phyloP scores from a whole-genome alignment of 805 yeast species.

The Lachancea sp. region DNA sequence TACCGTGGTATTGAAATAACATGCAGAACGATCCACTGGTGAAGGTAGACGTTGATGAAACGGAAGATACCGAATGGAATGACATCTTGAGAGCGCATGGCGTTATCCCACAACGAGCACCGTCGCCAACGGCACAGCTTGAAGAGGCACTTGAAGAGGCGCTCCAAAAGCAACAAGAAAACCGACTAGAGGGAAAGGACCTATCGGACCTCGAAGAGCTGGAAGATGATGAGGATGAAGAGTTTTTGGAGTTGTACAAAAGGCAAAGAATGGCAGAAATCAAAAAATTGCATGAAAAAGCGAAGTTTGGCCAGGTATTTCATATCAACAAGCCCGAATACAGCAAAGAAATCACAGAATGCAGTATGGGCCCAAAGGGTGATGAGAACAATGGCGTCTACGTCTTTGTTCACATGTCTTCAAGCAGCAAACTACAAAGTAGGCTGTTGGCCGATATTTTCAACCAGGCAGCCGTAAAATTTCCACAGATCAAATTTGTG shows the following conservation, averaged over 20 bases:
- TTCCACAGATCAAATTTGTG: conserved; percentile 78
- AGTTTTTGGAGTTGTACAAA: conserved; percentile 72
- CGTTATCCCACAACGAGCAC: conserved; percentile 84
- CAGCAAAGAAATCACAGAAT: conserved; percentile 75
- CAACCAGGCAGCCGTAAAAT: conserved; percentile 53
- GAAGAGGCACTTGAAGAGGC: conserved; percentile 89
- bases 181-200: conserved; percentile 69
- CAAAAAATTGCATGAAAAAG: conserved; percentile 46
- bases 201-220: conserved; percentile 78
- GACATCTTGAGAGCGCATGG: conserved; percentile 89
- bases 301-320: conserved; percentile 66
- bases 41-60: conserved; percentile 86
- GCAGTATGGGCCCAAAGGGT: conserved; percentile 42
- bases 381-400: conserved; percentile 34
- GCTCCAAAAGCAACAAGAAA: conserved; percentile 68
- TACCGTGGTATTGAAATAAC: not conserved
- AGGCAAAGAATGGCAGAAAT: conserved; percentile 73
- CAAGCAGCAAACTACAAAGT: conserved; percentile 64
- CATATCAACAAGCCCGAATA: conserved; percentile 87
- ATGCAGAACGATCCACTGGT: conserved; percentile 47
- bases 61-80: conserved; percentile 98
- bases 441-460: conserved; percentile 61
- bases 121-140: conserved; percentile 77
- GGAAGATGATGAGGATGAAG: conserved; percentile 93
- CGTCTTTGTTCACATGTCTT: conserved; percentile 74